Evolutionary conservation across 768 basidiomycete genomes (phyloP), one percentile per base, ranked within the genome.

Genomic region (Nidularia pulvinata): DNA sequence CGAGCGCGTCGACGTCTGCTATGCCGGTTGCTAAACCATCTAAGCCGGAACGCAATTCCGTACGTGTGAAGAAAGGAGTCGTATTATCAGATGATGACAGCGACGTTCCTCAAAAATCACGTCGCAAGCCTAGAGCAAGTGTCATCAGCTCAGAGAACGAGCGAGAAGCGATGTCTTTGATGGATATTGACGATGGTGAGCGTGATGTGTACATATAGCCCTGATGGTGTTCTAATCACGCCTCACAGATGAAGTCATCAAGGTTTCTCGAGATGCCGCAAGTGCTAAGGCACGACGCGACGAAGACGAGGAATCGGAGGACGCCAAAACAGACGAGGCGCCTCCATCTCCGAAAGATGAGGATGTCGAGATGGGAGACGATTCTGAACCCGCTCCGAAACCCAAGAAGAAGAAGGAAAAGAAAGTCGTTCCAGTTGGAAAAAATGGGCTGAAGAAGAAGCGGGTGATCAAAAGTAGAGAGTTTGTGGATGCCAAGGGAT

Each of bases 141-240:
- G 59, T 60, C 50, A 59, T 64, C 33, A 76, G 74, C 58, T 65
- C 67, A 2, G 72, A 75, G 30, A 74, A 73, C 7, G 80, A 84
- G 53, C 71, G 75, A 13, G 81, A 80, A 7, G 70, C 73, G 9
- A 73, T 72, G 43, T 86, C 81, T 7, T 79, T 90, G 74, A 89
- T 90, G 88, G 89, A 91, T 49, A 78, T 90, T 51, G 88, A 89
- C 52, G 89, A 91, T 60, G 83, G 89, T 87, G 56, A 46, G 45
- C 22, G 19, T 7, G 37, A 7, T 13, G 72, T 50, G 6, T 53
- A 35, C 9, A 45, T 48, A 48, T 36, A 14, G 22, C 42, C 14
- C 14, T 50, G 22, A 37, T 37, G 9, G 30, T 48, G 46, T 7
- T 39, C 49, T 44, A n/a, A 46, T 50, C 47, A 6, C 25, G n/a